A percentile compares a stretch with the other conserved stretches of the same genome.
phyloP scores from a whole-genome alignment of 371 early-diverging fungal species.

The Mortierella sp. region DNA sequence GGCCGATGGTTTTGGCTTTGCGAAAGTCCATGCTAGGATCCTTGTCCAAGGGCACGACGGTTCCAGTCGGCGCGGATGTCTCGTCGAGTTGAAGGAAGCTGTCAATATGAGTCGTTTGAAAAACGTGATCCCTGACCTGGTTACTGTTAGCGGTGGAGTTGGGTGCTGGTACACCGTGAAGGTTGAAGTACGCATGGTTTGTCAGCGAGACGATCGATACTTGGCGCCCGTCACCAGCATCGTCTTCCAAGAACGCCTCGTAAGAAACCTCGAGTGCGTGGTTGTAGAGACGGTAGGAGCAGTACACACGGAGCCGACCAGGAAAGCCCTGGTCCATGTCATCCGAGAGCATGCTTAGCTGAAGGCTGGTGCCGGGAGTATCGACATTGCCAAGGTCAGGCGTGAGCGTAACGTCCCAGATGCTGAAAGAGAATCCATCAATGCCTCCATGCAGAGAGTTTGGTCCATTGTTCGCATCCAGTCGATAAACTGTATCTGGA shows the following conservation, averaged over 20 bases:
- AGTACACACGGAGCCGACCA: slow-evolving; percentile 55
- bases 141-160: neutral
- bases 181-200: slow-evolving; percentile 72
- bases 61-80: slow-evolving; percentile 77
- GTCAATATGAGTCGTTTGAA: slow-evolving; percentile 65
- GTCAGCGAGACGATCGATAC: slow-evolving; percentile 64
- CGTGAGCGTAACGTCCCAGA: slow-evolving; percentile 52
- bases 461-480: slow-evolving; percentile 64
- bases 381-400: slow-evolving; percentile 34
- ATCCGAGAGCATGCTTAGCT: slow-evolving; percentile 39
- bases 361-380: slow-evolving; percentile 25
- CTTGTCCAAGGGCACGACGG: slow-evolving; percentile 59
- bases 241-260: slow-evolving; percentile 27
- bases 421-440: slow-evolving; percentile 59
- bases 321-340: slow-evolving; percentile 69
- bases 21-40: slow-evolving; percentile 70
- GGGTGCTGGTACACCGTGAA: slow-evolving; percentile 62
- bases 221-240: neutral
- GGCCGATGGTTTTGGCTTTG: slow-evolving; percentile 63
- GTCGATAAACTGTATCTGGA: slow-evolving; percentile 52
- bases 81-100: slow-evolving; percentile 67
- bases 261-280: slow-evolving; percentile 56
- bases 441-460: slow-evolving; percentile 68
- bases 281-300: slow-evolving; percentile 57
- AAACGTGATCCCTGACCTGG: slow-evolving; percentile 57